Evolutionary conservation across 257 asterid species (phyloP).

Genomic region (Capsicum rhomboideum): DNA sequence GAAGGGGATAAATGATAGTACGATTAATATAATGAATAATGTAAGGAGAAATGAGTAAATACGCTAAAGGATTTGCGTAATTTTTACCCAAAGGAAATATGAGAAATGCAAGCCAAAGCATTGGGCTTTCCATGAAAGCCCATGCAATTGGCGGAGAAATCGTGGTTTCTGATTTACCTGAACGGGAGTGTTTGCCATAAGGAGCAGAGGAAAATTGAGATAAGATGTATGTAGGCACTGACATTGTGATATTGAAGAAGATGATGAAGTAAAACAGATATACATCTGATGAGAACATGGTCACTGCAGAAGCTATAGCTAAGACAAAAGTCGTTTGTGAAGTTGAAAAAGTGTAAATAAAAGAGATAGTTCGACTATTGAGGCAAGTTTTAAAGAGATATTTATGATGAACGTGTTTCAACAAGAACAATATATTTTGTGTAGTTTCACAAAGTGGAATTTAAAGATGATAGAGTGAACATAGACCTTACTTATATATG

Average conservation of each 20-base stretch:
- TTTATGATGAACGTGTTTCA: too few relatives aligned
- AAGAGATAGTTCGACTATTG: not conserved
- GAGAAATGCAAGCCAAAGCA: slow-evolving; percentile 53
- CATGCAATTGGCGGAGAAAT: slow-evolving; percentile 57
- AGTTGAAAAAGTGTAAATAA: not conserved
- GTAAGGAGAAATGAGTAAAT: slow-evolving; percentile 37
- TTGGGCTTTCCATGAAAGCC: slow-evolving; percentile 69
- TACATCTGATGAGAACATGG: slow-evolving; percentile 29
- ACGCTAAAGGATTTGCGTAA: slow-evolving; percentile 25
- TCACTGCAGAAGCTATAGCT: not conserved
- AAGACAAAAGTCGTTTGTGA: not conserved
- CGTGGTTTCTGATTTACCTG: slow-evolving; percentile 42
- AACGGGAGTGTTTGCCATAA: slow-evolving; percentile 53
- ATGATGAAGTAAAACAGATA: slow-evolving; percentile 24
- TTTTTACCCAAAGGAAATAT: slow-evolving; percentile 51
- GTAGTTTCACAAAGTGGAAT: too few relatives aligned
- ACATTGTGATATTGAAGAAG: slow-evolving; percentile 17
- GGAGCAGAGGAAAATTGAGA: slow-evolving; percentile 51
- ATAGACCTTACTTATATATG: too few relatives aligned
- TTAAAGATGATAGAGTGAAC: too few relatives aligned
- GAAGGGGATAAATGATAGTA: slow-evolving; percentile 46
- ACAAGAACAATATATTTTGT: too few relatives aligned
- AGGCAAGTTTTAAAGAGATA: not conserved
- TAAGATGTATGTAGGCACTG: slow-evolving; percentile 41
- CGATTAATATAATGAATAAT: slow-evolving; percentile 62